Base-by-base conservation (phyloP, 371 early-diverging fungal genomes). In the Rhizopus delemar region DNA sequence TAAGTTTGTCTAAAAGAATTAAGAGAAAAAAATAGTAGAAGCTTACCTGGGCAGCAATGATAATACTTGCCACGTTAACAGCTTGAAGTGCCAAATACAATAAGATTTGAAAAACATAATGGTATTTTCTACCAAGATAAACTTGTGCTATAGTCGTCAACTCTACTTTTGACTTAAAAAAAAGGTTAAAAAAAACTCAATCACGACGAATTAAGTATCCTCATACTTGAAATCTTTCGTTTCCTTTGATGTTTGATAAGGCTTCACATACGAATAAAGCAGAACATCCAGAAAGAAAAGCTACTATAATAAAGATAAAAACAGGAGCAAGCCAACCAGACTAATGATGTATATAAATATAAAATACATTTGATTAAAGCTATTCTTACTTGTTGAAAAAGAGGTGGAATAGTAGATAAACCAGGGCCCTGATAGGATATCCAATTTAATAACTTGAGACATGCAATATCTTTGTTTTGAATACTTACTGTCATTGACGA, bases 251-350 rank as follows among this genome's bases (percentile, higher is more conserved):
- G 48, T 82, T 84, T 46, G 90, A 87, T 79, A 93, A 83, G 9
- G 88, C 87, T 60, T 93, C 93, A 57, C 89, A 85, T 28, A 90
- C 83, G 61, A 92, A 90, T 13, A 92, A 70, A 16, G 85, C 78
- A 12, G 84, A 75, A 22, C 78, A 74, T 2, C 74, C 71, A 16
- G 83, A 81, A 13, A 86, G 63, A 8, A 77, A 48, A 8, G 73
- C 79, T 5, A 83, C 67, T 3, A 77, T 43, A 7, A 68, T 48
- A 52, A 84, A 83, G 3, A 76, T 74, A 34, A 83, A 53, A 8
- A 78, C 46, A 16, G 86, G 82, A 3, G 70, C 66, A 22, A 66
- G 28, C 77, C 77, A 77, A 11, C 77, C 77, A 45, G 77, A 65
- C 77, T 77, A 58, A 15, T 15, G 22, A 22, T 22, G 22, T 22